phyloP scores from a whole-genome alignment of 2,329 filamentous ascomycete species.

The Penicillium fuscoglaucum region DNA sequence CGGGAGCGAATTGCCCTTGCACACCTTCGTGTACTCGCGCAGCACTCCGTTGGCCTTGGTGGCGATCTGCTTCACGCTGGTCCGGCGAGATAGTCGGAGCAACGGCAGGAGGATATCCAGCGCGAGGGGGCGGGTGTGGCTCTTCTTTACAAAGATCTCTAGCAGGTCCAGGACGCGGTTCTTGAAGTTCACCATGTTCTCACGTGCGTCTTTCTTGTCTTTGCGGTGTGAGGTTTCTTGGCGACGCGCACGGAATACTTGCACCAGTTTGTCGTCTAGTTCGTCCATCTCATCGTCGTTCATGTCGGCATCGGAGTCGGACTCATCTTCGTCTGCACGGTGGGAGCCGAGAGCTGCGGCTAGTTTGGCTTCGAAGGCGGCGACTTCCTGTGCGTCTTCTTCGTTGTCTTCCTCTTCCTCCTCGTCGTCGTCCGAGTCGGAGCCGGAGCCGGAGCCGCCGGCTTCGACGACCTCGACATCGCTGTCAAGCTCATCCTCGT shows the following conservation, averaged over 20 bases:
- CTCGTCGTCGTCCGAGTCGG: constrained; percentile 33
- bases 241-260: constrained; percentile 78
- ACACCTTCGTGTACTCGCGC: constrained; percentile 68
- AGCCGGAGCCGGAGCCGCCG: constrained; percentile 43
- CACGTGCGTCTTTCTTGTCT: constrained; percentile 82
- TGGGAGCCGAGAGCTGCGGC: constrained; percentile 76
- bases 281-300: constrained; percentile 94
- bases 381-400: constrained; percentile 52
- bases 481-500: constrained; percentile 39
- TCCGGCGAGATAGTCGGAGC: constrained; percentile 73
- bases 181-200: constrained; percentile 92
- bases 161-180: constrained; percentile 86
- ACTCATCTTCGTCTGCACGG: constrained; percentile 57
- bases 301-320: constrained; percentile 81
- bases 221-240: constrained; percentile 72
- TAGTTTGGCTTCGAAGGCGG: constrained; percentile 72
- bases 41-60: constrained; percentile 73
- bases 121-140: constrained; percentile 66
- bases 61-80: constrained; percentile 71
- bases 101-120: constrained; percentile 74
- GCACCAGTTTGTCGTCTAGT: constrained; percentile 76
- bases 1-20: constrained; percentile 50
- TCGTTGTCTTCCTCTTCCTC: constrained; percentile 49
- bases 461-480: constrained; percentile 45
- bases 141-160: constrained; percentile 78